A percentile compares a stretch with the other conserved stretches of the same genome.
Evolutionary conservation across 306 rosid genomes (phyloP).

Genomic region (Sicyos baderoa): DNA sequence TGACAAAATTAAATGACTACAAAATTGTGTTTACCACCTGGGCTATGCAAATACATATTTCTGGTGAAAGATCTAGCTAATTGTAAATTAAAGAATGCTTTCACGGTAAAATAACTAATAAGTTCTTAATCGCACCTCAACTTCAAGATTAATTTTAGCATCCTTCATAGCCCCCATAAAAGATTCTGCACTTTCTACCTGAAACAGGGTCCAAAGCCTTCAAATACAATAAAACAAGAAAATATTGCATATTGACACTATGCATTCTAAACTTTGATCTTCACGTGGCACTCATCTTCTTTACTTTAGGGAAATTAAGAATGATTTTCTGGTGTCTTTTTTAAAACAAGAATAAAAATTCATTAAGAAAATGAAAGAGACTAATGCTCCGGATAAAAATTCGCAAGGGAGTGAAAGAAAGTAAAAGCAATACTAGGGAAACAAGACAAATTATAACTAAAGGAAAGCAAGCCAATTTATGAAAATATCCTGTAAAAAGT

Average conservation of each 20-base stretch:
- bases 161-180: slow-evolving; percentile 45
- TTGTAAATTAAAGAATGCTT: neutral
- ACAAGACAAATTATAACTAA: too few relatives aligned
- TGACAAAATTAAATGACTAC: neutral
- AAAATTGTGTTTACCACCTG: neutral
- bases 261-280: too few relatives aligned
- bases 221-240: slow-evolving; percentile 7
- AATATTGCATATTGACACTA: neutral
- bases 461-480: too few relatives aligned
- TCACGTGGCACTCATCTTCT: too few relatives aligned
- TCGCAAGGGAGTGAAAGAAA: too few relatives aligned
- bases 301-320: too few relatives aligned
- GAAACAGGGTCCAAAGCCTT: neutral
- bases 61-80: neutral
- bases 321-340: too few relatives aligned
- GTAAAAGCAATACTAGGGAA: too few relatives aligned
- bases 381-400: too few relatives aligned
- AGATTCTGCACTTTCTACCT: slow-evolving; percentile 82
- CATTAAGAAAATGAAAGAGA: too few relatives aligned
- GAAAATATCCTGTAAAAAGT: too few relatives aligned
- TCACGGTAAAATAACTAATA: neutral
- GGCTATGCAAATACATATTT: neutral
- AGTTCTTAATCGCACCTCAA: slow-evolving; percentile 42
- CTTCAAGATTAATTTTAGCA: slow-evolving; percentile 51
- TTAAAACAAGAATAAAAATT: too few relatives aligned